These are phyloP conservation scores for Ilyonectria robusta DNA, from an alignment of 2,329 filamentous ascomycete species.

Conservation along the genomic window DNA sequence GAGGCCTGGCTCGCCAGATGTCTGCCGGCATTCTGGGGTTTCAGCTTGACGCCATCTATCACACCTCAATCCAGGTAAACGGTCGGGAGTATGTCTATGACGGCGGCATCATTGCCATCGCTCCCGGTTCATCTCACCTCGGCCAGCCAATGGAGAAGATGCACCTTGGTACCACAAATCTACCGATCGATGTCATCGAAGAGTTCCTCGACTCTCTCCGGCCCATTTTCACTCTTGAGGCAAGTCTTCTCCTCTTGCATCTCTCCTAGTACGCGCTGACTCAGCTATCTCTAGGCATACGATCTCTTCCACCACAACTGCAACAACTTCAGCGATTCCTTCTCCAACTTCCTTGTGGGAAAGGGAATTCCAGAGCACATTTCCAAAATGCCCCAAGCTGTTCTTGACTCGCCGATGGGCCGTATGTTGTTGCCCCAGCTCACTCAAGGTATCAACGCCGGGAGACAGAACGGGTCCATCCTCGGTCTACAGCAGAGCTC, in stretches of 20 bases:
- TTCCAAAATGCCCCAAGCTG: slow-evolving; percentile 84
- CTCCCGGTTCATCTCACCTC: slow-evolving; percentile 87
- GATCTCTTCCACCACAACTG: slow-evolving; percentile 94
- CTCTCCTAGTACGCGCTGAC: neutral
- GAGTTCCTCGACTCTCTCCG: slow-evolving; percentile 91
- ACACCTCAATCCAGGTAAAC: slow-evolving; percentile 89
- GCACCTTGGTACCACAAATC: slow-evolving; percentile 80
- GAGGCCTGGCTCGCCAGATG: slow-evolving; percentile 69
- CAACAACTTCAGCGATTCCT: slow-evolving; percentile 97
- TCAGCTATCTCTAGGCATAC: slow-evolving; percentile 73
- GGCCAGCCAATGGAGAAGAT: slow-evolving; percentile 85
- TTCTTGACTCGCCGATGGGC: slow-evolving; percentile 89
- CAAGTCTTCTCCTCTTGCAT: slow-evolving; percentile 49
- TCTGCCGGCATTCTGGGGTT: slow-evolving; percentile 68
- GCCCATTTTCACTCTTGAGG: slow-evolving; percentile 85
- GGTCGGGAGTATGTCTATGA: slow-evolving; percentile 94
- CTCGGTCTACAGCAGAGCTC: slow-evolving; percentile 64
- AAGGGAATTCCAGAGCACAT: slow-evolving; percentile 92
- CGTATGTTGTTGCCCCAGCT: slow-evolving; percentile 86
- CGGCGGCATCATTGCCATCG: slow-evolving; percentile 85
- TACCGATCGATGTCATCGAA: slow-evolving; percentile 85
- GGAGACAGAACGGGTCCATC: slow-evolving; percentile 65
- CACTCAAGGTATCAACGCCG: slow-evolving; percentile 65
- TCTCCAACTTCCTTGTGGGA: slow-evolving; percentile 90
- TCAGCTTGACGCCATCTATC: slow-evolving; percentile 91